Conservation (phyloP, 2,329 filamentous ascomycete species). For the Chrysosporium keratinophilum region DNA sequence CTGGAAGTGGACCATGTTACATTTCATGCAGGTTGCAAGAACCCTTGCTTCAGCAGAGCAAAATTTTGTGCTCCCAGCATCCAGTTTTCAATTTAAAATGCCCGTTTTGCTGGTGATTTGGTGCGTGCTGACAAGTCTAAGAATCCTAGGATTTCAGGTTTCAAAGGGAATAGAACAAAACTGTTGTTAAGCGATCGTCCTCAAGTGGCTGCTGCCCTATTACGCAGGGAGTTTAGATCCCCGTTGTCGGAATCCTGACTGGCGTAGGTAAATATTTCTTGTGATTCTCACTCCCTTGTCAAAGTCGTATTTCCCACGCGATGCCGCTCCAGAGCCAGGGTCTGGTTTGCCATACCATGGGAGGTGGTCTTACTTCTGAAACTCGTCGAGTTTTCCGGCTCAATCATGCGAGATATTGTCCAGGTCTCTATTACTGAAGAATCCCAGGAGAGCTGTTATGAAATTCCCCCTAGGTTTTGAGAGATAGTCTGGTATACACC, state of each 20-base stretch:
- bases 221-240: background rate
- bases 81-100: background rate
- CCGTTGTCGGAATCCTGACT: background rate
- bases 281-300: background rate
- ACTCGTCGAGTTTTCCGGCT: background rate
- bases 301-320: constrained; percentile 9
- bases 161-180: too few species aligned
- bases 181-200: too few species aligned
- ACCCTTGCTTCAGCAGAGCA: background rate
- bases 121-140: background rate
- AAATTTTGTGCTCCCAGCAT: background rate
- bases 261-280: background rate
- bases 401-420: background rate
- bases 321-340: background rate
- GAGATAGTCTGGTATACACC: background rate
- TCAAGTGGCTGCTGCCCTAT: background rate
- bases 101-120: background rate
- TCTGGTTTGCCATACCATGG: background rate
- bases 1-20: background rate
- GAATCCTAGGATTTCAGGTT: background rate
- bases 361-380: constrained; percentile 7
- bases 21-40: background rate
- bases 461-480: background rate
- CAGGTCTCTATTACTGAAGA: background rate
- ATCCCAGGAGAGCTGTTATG: background rate